A percentile compares a stretch with the other conserved stretches of the same genome.
Evolutionary conservation across 169 alveolate genomes (phyloP).

Genomic region (Babesia bigemina): DNA sequence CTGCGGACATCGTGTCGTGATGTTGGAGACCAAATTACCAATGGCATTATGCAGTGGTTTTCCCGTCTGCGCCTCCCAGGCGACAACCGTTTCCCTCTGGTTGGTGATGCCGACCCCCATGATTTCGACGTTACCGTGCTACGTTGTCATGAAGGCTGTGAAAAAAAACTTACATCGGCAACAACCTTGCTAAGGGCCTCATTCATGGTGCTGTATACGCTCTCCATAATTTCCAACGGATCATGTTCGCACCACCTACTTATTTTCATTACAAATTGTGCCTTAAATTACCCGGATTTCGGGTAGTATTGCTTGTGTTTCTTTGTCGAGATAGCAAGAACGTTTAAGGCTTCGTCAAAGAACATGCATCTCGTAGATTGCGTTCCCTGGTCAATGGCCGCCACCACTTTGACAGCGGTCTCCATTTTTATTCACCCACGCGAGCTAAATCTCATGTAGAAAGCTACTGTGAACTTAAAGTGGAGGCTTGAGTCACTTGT

Average conservation of each 20-base stretch:
- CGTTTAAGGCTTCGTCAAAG: slow-evolving; percentile 69
- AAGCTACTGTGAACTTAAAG: too few species aligned
- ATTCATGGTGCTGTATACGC: slow-evolving; percentile 73
- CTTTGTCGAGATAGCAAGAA: slow-evolving; percentile 55
- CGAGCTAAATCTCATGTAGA: too few species aligned
- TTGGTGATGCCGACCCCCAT: slow-evolving; percentile 84
- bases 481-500: too few species aligned
- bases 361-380: slow-evolving; percentile 84
- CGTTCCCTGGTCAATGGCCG: slow-evolving; percentile 85
- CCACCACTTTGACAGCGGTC: slow-evolving; percentile 63
- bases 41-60: slow-evolving; percentile 90
- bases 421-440: slow-evolving; percentile 1
- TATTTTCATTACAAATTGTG: too few species aligned
- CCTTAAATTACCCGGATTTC: slow-evolving; percentile 64
- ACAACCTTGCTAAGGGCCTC: slow-evolving; percentile 54
- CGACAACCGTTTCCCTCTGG: slow-evolving; percentile 86
- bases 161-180: slow-evolving; percentile 36
- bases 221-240: slow-evolving; percentile 78
- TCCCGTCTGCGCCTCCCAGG: slow-evolving; percentile 86
- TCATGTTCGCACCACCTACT: slow-evolving; percentile 83
- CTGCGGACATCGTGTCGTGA: slow-evolving; percentile 5
- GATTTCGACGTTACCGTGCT: slow-evolving; percentile 44
- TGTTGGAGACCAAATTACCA: slow-evolving; percentile 46
- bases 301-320: slow-evolving; percentile 79
- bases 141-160: not conserved